Base-by-base conservation (phyloP, 805 yeast species). In the Cyberlindnera misumaiensis region DNA sequence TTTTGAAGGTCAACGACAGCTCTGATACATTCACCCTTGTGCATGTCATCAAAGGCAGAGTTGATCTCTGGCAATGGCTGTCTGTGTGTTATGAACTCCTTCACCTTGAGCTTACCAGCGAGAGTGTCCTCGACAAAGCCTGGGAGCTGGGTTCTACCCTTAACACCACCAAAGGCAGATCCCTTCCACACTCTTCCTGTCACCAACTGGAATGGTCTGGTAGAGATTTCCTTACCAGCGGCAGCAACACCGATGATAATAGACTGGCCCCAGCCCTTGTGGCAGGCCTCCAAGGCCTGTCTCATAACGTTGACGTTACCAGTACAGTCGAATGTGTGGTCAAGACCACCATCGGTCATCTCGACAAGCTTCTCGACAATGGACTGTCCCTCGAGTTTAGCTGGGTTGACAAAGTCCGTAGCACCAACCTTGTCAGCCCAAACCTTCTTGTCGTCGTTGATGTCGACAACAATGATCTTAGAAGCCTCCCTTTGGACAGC, bases 131-230 rank as follows among this genome's bases (percentile, higher is more conserved):
- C 81, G 41, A 93, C 95, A 42, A 89, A 72, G 15, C 79, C 86
- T 36, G 95, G 97, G 70, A 93, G 75, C 70, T 93, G 96, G 30
- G 96, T 61, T 71, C 97, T 83, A 60, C 98, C 97, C 69, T 93
- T 93, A 59, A 93, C 88, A 63, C 97, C 98, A 56, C 99, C 99
- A 54, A 87, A 93, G n/a, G 99, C 99, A 58, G 95, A 86, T 55
- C 99, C 99, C 64, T 77, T 84, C 97, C 98, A 90, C 38, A 85
- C 95, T 68, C 98, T 82, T 53, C 99, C 99, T 30, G 97, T 93
- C 48, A 93, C 97, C 64, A 93, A 77, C 72, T 90, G 97, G 85
- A 93, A 93, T 45, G 99, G 98, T 67, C 97, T 80, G 34, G 97
- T 93, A 42, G 95, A 67, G 48, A 94, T 89, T 68, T 93, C 97